Base-by-base conservation (phyloP, 2,329 filamentous ascomycete genomes). In the Arthrobotrys conoides region DNA sequence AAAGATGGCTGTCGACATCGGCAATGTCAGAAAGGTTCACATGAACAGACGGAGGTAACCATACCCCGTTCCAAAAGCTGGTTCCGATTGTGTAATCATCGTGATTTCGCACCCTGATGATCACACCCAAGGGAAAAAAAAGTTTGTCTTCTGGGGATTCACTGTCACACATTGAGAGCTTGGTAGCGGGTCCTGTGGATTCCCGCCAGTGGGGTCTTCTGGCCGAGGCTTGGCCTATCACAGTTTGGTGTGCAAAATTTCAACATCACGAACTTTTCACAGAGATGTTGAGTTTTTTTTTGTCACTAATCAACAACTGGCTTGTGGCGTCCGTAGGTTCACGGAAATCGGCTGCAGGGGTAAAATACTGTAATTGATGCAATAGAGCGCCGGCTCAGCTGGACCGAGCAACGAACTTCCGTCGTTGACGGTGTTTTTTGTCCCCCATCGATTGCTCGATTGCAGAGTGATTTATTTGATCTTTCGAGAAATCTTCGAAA, bases 271-370 rank as follows among this genome's bases (percentile, higher is more conserved):
- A 46, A 51, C 38, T 70, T 16, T 55, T 46, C 36, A 27, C 55
- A 48, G 3, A 10, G 53, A 63, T 33, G 41, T 51, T 48, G 33
- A 33, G 41, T 10, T n/a, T 38, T 46, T 49, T 30, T 30, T 46
- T 8, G 1, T 51, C 67, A 72, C 59, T 57, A 64, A 72, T 55
- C 69, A 65, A 38, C 38, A 65, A 48, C n/a, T 49, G n/a, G 16
- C 6, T 18, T 14, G 27, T 63, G 57, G 57, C 57, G 20, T 36
- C 57, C 69, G 59, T 46, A 57, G n/a, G 36, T 27, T 55, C 46
- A 61, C 69, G 69, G 69, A 55, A 72, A 72, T 57, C 69, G 69
- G 69, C 33, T 65, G 59, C 69, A 72, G 69, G 69, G 69, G 69
- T 48, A 57, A 48, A 46, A 8, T 55, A 41, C 20, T 44, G 46